Percentiles rank a stretch among this genome's conserved stretches.
Evolutionary conservation across 2,329 filamentous ascomycete species (phyloP).

Genomic region (Hymenoscyphus salicellus): DNA sequence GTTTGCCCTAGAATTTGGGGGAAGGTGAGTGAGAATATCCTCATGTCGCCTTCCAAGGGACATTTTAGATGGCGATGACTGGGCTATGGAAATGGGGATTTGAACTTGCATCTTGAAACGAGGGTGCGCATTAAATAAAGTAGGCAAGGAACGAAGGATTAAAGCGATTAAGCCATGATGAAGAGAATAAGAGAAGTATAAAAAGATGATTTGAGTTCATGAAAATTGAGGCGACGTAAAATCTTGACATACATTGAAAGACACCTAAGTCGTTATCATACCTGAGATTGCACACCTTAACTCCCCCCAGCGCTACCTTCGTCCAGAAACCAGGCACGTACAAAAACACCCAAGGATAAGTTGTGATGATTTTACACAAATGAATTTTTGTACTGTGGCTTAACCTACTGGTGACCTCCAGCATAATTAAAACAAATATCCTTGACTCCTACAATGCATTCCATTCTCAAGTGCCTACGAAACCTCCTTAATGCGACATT

Average conservation of each 20-base stretch:
- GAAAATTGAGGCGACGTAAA: neutral
- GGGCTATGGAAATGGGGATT: neutral
- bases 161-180: neutral
- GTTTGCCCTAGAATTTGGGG: neutral
- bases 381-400: neutral
- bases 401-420: conserved; percentile 5
- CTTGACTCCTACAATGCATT: conserved; percentile 30
- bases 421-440: conserved; percentile 16
- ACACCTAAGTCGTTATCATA: neutral
- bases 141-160: neutral
- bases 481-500: conserved; percentile 79
- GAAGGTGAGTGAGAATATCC: neutral
- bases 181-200: neutral
- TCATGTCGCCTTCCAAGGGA: neutral
- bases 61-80: neutral
- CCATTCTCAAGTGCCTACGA: conserved; percentile 44
- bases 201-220: neutral
- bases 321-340: neutral
- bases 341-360: neutral
- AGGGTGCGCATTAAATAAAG: neutral
- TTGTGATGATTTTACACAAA: neutral
- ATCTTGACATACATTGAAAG: conserved; percentile 3
- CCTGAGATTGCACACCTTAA: neutral
- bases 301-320: neutral
- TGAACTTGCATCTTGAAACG: neutral